Base-by-base conservation (phyloP, 495 filamentous ascomycete genomes). In the Aspergillus panamensis region DNA sequence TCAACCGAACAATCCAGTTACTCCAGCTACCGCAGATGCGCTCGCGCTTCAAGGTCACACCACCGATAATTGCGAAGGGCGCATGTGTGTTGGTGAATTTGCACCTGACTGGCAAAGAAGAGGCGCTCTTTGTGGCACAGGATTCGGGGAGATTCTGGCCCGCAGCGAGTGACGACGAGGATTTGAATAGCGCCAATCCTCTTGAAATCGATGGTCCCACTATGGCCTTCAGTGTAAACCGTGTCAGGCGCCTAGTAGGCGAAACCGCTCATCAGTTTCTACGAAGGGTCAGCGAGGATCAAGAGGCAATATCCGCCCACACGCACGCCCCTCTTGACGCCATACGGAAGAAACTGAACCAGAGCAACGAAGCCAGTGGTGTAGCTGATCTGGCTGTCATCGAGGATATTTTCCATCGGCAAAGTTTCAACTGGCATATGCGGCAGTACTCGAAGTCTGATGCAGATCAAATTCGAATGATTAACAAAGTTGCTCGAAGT, bases 61-160 rank as follows among this genome's bases (percentile, higher is more conserved):
- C 51, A 7, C 58, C 58, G 4, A 54, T 60, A 5, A 42, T 60
- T 21, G 51, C 50, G 25, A 55, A 55, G 35, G 51, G n/a, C 1
- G 58, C 58, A 6, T 60, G 58, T 30, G 51, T 47, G 6, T 29
- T 60, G 13, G 37, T 60, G 29, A 60, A 60, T 19, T 21, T 48
- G 13, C 58, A 55, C 40, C 42, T 31, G 17, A 60, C 51, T 17
- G 42, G 42, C 25, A 42, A 35, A 5, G 40, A 53, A 6, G 51
- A 60, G 25, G 58, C 58, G n/a, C 29, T 60, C 16, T 54, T 60
- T 33, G 39, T 25, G 6, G 53, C 13, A 13, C 19, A 32, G 16
- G 51, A 53, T 17, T 60, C 58, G 1, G 51, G 58, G 19, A 19
- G 48, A 17, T 32, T 50, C 48, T 60, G 58, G 58, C 58, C 58